A percentile compares a stretch with the other conserved stretches of the same genome.
Conservation (phyloP, 768 basidiomycete genomes). For the Leccinum uliginosum region DNA sequence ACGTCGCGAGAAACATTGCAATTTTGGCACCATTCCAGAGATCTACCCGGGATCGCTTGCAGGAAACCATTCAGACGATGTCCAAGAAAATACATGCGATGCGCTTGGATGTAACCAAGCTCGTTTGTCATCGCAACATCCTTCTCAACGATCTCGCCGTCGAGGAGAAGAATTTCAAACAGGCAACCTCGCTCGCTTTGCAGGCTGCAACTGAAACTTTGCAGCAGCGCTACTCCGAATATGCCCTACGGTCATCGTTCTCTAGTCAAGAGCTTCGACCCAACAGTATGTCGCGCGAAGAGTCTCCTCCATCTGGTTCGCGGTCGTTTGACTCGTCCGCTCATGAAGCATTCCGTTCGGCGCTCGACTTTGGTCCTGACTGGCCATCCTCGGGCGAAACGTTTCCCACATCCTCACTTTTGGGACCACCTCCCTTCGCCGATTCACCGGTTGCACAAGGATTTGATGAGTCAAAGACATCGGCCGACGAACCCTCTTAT, state of each 20-base stretch:
- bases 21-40: conserved; percentile 86
- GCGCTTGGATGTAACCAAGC: conserved; percentile 69
- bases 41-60: conserved; percentile 74
- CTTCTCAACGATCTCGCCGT: conserved; percentile 70
- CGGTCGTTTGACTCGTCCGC: conserved; percentile 42
- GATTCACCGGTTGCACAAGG: conserved; percentile 34
- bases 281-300: conserved; percentile 13
- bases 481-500: conserved; percentile 24
- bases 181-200: conserved; percentile 66
- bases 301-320: conserved; percentile 8
- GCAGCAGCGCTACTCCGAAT: conserved; percentile 38
- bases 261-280: conserved; percentile 28
- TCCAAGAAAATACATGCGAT: conserved; percentile 62
- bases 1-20: conserved; percentile 75
- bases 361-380: conserved; percentile 51
- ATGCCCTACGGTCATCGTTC: conserved; percentile 31
- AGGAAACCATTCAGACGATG: conserved; percentile 52
- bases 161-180: conserved; percentile 62
- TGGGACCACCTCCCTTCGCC: conserved; percentile 26
- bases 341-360: conserved; percentile 65
- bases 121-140: conserved; percentile 72
- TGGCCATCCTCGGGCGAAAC: conserved; percentile 44
- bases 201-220: conserved; percentile 68
- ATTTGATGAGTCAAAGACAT: conserved; percentile 30
- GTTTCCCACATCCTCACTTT: conserved; percentile 29